Percentiles rank a stretch among this genome's conserved stretches.
Conservation (phyloP, 768 basidiomycete genomes). For the Leccinum ochraceum region DNA sequence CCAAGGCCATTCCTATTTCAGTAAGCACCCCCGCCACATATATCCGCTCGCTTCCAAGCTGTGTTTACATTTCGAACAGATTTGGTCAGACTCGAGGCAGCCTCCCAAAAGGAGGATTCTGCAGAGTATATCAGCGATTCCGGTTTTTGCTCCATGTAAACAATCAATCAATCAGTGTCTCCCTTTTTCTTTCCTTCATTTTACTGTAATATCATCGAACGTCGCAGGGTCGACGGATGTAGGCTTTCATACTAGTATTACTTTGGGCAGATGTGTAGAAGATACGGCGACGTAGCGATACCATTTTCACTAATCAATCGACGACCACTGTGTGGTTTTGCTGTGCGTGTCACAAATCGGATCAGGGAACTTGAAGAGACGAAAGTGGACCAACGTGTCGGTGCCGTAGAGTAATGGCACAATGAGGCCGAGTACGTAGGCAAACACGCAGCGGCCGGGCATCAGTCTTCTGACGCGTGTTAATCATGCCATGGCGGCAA, state of each 20-base stretch:
- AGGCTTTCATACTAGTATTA: constrained; percentile 7
- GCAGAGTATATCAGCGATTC: constrained; percentile 49
- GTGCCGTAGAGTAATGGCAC: constrained; percentile 15
- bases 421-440: constrained; percentile 34
- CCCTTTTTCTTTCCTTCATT: background rate
- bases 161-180: background rate
- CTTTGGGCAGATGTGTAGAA: constrained; percentile 6
- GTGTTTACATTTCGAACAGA: constrained; percentile 36
- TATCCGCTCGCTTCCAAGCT: constrained; percentile 16
- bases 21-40: constrained; percentile 32
- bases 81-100: constrained; percentile 49
- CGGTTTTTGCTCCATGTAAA: constrained; percentile 46
- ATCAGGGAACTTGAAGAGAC: constrained; percentile 8
- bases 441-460: constrained; percentile 23
- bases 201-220: background rate
- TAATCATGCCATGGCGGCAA: constrained; percentile 30
- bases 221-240: constrained; percentile 10
- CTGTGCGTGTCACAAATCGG: constrained; percentile 13
- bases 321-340: constrained; percentile 2
- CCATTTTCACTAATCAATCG: constrained; percentile 14
- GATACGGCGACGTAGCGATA: constrained; percentile 19
- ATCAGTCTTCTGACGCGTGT: constrained; percentile 28
- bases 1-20: constrained; percentile 67
- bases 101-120: constrained; percentile 41
- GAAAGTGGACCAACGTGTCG: constrained; percentile 30